Base-by-base conservation (phyloP, 1,284 basidiomycete genomes). In the Peniophora sp. region DNA sequence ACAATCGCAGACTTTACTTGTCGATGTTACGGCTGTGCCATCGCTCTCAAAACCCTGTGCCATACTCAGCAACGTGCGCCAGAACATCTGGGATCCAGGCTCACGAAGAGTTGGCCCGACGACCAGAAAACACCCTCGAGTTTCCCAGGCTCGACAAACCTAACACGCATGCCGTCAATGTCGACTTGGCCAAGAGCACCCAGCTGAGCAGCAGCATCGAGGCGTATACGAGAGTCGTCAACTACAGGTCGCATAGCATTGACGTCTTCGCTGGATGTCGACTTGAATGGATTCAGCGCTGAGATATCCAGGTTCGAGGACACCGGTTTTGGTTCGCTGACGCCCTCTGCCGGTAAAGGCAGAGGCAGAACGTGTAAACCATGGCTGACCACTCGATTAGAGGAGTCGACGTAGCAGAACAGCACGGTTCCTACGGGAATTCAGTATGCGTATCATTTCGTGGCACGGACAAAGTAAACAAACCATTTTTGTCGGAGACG, bases 211-310 rank as follows among this genome's bases (percentile, higher is more conserved):
- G 48, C 61, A 20, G 52, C 54, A 44, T 55, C 63, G 49, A 60
- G 49, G 51, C 53, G 58, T 47, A 54, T 25, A 20, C 53, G 39
- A 34, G 54, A 52, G 8, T 36, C 50, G 8, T 58, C 46, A 17
- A 23, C 22, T 12, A 56, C 52, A n/a, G 52, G 51, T 16, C 53
- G 52, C 1, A 57, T 53, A 16, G 53, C 53, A 8, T 62, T 52
- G 12, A 73, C 53, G 50, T 69, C 63, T 34, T 80, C 78, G 1
- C 66, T 53, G 23, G 73, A 69, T n/a, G 77, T 68, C 2, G 69
- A 64, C 59, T 79, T 87, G 69, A 86, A 80, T 2, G 81, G 73
- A 62, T 55, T 47, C 60, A 55, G 20, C 55, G 61, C 12, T 49
- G 58, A 3, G 48, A 52, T 8, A 6, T 45, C 49, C 20, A 45